Base-by-base conservation (phyloP, 352 stramenopile species). In the Globisporangium mamillatum region DNA sequence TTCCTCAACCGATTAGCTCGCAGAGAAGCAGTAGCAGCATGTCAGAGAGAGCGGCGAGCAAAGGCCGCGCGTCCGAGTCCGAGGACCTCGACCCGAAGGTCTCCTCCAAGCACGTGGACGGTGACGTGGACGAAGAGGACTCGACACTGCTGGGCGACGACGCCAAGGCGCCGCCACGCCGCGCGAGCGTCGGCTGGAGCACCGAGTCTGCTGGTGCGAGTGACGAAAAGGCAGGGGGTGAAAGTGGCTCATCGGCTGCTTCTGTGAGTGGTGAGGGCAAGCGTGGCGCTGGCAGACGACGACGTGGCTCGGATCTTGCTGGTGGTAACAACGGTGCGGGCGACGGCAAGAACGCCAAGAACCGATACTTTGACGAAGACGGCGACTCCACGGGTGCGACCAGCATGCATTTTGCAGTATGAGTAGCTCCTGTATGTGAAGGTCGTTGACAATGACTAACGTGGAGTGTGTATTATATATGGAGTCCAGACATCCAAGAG, bases 291-390 rank as follows among this genome's bases (percentile, higher is more conserved):
- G 69, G 81, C 38, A 72, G 85, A 48, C 75, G 85, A 24, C 82
- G 85, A 50, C 89, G 90, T 63, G 85, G 82, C 7, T 77, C 79
- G 1, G 82, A 90, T 20, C 58, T 68, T 44, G 24, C 60, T 32
- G 54, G 52, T 2, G 46, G 60, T 14, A 18, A 57, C 32, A 58
- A 64, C 20, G 60, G 66, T n/a, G 64, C 22, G 2, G 54, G 54
- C 18, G 78, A 81, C 29, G 77, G 76, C 64, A 85, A 87, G 61
- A 66, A 59, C 3, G 27, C 61, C 27, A 90, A 87, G 70, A 91
- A 90, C 60, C 80, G 80, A 12, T 83, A 93, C 62, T 93, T 93
- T 46, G 85, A 91, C 64, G 85, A 93, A 20, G 85, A 90, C 44
- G 72, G 80, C 32, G 82, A 90, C 53, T 79, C 76, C 0, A 91